A percentile compares a stretch with the other conserved stretches of the same genome.
phyloP scores from a whole-genome alignment of 257 asterid species.

The Capsicum rhomboideum region DNA sequence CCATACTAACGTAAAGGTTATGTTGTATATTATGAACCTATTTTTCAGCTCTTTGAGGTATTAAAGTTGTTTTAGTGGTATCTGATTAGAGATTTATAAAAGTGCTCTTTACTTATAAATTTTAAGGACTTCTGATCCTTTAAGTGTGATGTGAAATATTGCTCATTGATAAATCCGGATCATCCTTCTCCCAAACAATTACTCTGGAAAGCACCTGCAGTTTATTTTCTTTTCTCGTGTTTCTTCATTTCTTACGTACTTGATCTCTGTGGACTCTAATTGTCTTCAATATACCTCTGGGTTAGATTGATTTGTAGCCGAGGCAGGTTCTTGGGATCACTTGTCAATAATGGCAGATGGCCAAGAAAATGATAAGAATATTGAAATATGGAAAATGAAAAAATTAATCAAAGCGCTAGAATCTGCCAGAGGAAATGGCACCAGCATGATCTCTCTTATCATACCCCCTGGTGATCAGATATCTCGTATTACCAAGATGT shows the following conservation, averaged over 20 bases:
- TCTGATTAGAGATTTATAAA: background rate
- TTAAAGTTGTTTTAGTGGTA: background rate
- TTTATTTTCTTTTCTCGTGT: background rate
- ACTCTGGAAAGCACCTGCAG: background rate
- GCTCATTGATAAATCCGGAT: background rate
- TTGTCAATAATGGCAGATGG: conserved; percentile 29
- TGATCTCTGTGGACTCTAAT: background rate
- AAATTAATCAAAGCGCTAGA: conserved; percentile 34
- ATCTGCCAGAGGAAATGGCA: conserved; percentile 43
- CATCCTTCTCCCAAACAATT: too few species aligned
- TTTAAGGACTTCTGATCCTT: background rate
- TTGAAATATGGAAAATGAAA: conserved; percentile 43
- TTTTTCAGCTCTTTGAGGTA: background rate
- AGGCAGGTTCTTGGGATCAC: background rate
- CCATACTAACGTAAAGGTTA: too few species aligned
- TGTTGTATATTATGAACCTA: background rate
- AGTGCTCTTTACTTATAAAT: background rate
- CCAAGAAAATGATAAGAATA: conserved; percentile 36
- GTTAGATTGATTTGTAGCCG: conserved; percentile 5
- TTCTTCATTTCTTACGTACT: background rate
- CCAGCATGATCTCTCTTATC: conserved; percentile 45
- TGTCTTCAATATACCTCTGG: background rate
- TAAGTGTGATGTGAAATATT: background rate
- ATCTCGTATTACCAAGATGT: conserved; percentile 32
- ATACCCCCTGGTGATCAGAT: conserved; percentile 45